Evolutionary conservation across 495 filamentous ascomycete genomes (phyloP).

Genomic region (Hypoxylon subgilvum): DNA sequence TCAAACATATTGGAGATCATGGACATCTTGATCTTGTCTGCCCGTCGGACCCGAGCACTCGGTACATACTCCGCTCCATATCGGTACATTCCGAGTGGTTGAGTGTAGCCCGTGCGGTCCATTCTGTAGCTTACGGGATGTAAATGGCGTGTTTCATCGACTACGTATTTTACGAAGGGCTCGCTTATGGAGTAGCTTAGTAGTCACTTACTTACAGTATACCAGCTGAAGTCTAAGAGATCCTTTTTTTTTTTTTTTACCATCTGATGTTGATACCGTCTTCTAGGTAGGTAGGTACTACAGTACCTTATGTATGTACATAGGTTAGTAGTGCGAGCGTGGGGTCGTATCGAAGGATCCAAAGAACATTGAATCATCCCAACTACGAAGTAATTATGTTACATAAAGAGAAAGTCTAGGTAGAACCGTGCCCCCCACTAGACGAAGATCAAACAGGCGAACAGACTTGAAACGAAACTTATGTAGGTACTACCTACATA

Average conservation of each 20-base stretch:
- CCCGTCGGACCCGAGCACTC: conserved; percentile 18
- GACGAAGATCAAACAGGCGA: conserved; percentile 16
- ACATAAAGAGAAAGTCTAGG: too few species aligned
- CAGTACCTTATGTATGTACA: too few species aligned
- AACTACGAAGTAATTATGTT: too few species aligned
- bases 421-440: too few species aligned
- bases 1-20: neutral
- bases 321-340: neutral
- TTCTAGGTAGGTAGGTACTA: too few species aligned
- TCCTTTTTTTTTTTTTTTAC: neutral
- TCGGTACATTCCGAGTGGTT: neutral
- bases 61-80: conserved; percentile 10
- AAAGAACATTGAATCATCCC: neutral
- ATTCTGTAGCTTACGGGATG: neutral
- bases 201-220: conserved; percentile 3
- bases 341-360: conserved; percentile 13
- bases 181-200: neutral
- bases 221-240: too few species aligned
- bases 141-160: conserved; percentile 17
- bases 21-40: too few species aligned
- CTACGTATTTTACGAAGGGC: too few species aligned
- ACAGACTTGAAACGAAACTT: conserved; percentile 22
- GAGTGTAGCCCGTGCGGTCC: neutral
- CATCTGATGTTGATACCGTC: neutral
- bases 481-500: conserved; percentile 8